Conservation (phyloP, 2,329 filamentous ascomycete genomes). For the Bipolaris bicolor region DNA sequence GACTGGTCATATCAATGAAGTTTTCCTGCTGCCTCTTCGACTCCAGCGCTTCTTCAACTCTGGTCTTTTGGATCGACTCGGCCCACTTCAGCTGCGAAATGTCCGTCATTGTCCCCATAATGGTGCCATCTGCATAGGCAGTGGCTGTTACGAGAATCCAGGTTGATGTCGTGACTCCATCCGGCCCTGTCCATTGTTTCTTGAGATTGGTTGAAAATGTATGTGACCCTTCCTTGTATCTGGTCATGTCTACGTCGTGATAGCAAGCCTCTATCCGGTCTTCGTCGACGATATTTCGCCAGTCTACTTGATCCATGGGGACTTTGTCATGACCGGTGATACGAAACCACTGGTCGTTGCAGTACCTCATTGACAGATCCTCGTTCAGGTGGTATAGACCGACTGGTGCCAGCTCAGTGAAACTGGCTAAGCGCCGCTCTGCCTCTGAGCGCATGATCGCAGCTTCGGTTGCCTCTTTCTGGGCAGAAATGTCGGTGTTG, state of each 20-base stretch:
- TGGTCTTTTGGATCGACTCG: conserved; percentile 17
- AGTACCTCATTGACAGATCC: conserved; percentile 24
- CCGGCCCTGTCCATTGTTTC: conserved; percentile 23
- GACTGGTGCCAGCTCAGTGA: conserved; percentile 23
- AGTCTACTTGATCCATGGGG: conserved; percentile 13
- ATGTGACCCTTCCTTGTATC: conserved; percentile 3
- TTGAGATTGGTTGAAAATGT: conserved; percentile 21
- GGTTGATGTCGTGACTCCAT: conserved; percentile 18
- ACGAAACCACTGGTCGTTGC: conserved; percentile 29
- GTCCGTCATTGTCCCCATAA: conserved; percentile 41
- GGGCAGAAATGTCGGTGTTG: conserved; percentile 33
- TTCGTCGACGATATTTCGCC: conserved; percentile 8
- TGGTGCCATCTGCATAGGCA: conserved; percentile 20
- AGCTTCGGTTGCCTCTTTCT: conserved; percentile 28
- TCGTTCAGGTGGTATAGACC: conserved; percentile 20
- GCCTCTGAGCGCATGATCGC: conserved; percentile 23
- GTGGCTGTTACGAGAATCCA: conserved; percentile 23
- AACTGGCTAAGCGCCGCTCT: conserved; percentile 20
- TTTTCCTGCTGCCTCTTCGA: conserved; percentile 32
- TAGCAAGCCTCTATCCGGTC: conserved; percentile 11
- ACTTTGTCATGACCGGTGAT: conserved; percentile 19
- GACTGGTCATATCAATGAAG: conserved; percentile 35
- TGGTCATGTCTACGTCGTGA: conserved; percentile 4
- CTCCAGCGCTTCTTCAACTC: conserved; percentile 20
- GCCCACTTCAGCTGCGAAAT: conserved; percentile 46